Percentiles rank a stretch among this genome's conserved stretches.
These are phyloP conservation scores for Malassezia japonica DNA, from an alignment of 1,284 basidiomycete species.

Conservation along the genomic window DNA sequence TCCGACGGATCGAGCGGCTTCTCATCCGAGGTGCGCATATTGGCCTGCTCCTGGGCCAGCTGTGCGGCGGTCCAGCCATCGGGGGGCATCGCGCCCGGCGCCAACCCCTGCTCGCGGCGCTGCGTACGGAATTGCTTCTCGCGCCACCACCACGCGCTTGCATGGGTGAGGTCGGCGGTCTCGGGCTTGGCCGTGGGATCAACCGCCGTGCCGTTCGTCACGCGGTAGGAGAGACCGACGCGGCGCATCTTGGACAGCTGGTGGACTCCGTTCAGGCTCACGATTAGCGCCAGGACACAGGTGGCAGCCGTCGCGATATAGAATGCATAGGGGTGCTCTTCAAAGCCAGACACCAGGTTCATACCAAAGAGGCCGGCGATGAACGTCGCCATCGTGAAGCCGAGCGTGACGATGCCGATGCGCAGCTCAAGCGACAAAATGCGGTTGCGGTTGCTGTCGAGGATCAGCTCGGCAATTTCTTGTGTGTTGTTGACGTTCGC, in stretches of 20 bases:
- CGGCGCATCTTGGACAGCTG: conserved; percentile 22
- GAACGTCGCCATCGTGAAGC: conserved; percentile 82
- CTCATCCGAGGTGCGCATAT: neutral
- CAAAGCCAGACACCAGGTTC: conserved; percentile 54
- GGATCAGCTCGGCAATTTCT: conserved; percentile 91
- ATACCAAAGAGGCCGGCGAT: conserved; percentile 87
- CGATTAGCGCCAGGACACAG: conserved; percentile 20
- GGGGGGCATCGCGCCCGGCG: neutral
- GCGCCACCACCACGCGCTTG: conserved; percentile 19
- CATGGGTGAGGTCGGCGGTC: conserved; percentile 6
- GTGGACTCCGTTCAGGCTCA: conserved; percentile 21
- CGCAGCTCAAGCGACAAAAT: conserved; percentile 81
- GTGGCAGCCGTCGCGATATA: conserved; percentile 19
- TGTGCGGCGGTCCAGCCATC: neutral
- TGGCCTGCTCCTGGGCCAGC: neutral
- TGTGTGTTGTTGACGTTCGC: conserved; percentile 74
- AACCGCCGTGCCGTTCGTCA: neutral
- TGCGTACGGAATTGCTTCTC: conserved; percentile 18
- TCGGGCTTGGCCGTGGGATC: conserved; percentile 3
- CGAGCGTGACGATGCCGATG: conserved; percentile 85
- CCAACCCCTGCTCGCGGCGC: conserved; percentile 4
- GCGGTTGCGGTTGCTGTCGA: conserved; percentile 90
- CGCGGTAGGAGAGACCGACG: conserved; percentile 20
- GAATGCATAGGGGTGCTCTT: conserved; percentile 34
- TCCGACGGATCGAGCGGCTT: conserved; percentile 10